Evolutionary conservation across 768 basidiomycete species (phyloP).

Genomic region (Suillus spraguei): DNA sequence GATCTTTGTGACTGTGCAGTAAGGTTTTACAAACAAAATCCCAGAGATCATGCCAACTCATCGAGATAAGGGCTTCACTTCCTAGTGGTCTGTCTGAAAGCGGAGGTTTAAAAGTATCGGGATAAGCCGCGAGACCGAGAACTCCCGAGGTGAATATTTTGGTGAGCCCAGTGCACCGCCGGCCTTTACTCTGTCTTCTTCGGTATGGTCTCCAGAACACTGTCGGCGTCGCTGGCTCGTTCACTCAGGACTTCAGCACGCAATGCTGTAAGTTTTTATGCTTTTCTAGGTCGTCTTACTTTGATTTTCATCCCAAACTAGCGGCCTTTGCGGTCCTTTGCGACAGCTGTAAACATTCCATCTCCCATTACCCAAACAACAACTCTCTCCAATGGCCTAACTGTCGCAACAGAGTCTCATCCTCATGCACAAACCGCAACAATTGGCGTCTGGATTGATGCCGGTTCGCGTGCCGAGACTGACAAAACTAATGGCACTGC

Average conservation of each 20-base stretch:
- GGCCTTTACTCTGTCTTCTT: conserved; percentile 24
- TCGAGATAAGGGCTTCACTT: neutral
- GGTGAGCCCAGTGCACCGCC: conserved; percentile 7
- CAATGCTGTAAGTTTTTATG: conserved; percentile 33
- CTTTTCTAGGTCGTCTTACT: neutral
- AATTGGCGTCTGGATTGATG: conserved; percentile 99
- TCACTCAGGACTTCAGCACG: conserved; percentile 41
- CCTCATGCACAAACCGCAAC: conserved; percentile 94
- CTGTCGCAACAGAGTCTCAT: conserved; percentile 90
- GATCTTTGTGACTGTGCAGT: neutral
- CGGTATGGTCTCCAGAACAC: conserved; percentile 48
- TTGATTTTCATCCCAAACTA: conserved; percentile 23
- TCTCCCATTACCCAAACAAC: conserved; percentile 88
- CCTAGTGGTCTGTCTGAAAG: neutral
- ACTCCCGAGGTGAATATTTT: conserved; percentile 30
- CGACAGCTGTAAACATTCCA: conserved; percentile 66
- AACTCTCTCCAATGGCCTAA: conserved; percentile 92
- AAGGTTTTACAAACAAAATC: neutral
- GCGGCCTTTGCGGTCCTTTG: conserved; percentile 69
- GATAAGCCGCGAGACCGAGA: conserved; percentile 31
- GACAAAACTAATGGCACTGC: conserved; percentile 94
- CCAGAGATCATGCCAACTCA: neutral
- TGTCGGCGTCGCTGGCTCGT: conserved; percentile 47
- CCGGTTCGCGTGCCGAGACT: conserved; percentile 95
- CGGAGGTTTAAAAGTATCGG: conserved; percentile 29